Evolutionary conservation across 148 eudicot genomes (phyloP), one percentile per base, ranked within the genome.

Genomic region (Pouteria glomerata): DNA sequence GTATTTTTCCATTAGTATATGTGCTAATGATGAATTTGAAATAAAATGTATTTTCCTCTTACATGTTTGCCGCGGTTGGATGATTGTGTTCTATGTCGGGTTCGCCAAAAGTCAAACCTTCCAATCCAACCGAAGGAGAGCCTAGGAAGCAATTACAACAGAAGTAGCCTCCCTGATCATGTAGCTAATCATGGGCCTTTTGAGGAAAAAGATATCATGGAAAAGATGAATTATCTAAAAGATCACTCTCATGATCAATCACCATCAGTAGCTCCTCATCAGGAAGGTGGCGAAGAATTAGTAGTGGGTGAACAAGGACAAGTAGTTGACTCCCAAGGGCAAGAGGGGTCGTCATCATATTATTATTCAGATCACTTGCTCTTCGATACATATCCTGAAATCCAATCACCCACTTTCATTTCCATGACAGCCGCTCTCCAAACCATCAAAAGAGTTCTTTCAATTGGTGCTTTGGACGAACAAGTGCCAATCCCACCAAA

Each of bases 21-120:
- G n/a, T n/a, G n/a, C n/a, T n/a, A n/a, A n/a, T n/a, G n/a, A n/a
- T n/a, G n/a, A n/a, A n/a, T n/a, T n/a, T n/a, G n/a, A n/a, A n/a
- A n/a, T n/a, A n/a, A n/a, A 24, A n/a, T 55, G 26, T 23, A 6
- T 8, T 23, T 13, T 4, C 1, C 12, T 23, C 15, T 56, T 61
- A 11, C 12, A 33, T 11, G 8, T 53, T 53, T 30, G 1, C 29
- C 58, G 51, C 78, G 68, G 78, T 65, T 74, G 72, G 77, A 74
- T 57, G 77, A 66, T 27, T 74, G 77, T 71, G 77, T 74, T 12
- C 53, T 74, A 31, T 74, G 78, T 41, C 66, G 72, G 13, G 64
- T 74, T 68, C 67, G 78, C 42, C 72, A 48, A 27, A 74, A 48
- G 59, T 58, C 58, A 56, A 57, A 50, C 41, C 19, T 42, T 50